phyloP scores from a whole-genome alignment of 495 filamentous ascomycete genomes.

The Xylaria cubensis region DNA sequence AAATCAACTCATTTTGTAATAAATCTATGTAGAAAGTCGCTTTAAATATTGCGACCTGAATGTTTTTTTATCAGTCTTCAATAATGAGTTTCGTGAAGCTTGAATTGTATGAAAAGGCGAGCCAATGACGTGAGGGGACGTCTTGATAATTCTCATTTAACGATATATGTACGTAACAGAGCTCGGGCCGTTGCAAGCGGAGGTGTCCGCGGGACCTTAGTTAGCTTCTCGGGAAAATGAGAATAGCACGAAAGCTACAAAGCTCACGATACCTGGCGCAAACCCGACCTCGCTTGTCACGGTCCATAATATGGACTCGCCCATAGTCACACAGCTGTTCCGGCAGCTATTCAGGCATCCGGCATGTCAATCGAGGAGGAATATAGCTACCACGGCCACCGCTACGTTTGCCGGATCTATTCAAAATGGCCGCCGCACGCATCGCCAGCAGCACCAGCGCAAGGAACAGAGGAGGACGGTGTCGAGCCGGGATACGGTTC shows the following conservation, averaged over 20 bases:
- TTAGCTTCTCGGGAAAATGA: background rate
- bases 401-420: conserved; percentile 44
- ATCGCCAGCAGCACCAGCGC: conserved; percentile 37
- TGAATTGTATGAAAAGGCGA: background rate
- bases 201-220: no score
- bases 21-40: background rate
- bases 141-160: background rate
- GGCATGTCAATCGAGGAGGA: conserved; percentile 66
- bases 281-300: background rate
- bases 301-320: conserved; percentile 75
- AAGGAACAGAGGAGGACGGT: conserved; percentile 40
- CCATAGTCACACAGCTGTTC: conserved; percentile 77
- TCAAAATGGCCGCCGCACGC: conserved; percentile 44
- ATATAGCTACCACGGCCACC: conserved; percentile 39
- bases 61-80: background rate
- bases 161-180: conserved; percentile 1
- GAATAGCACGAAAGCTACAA: background rate
- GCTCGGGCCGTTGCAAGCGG: background rate
- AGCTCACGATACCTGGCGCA: conserved; percentile 27
- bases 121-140: background rate
- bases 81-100: background rate
- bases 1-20: conserved; percentile 1
- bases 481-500: conserved; percentile 29
- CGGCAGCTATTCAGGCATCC: conserved; percentile 79
- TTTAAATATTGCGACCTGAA: no score